Evolutionary conservation across 1,284 basidiomycete species (phyloP).

Genomic region (Ustilago cynodontis): DNA sequence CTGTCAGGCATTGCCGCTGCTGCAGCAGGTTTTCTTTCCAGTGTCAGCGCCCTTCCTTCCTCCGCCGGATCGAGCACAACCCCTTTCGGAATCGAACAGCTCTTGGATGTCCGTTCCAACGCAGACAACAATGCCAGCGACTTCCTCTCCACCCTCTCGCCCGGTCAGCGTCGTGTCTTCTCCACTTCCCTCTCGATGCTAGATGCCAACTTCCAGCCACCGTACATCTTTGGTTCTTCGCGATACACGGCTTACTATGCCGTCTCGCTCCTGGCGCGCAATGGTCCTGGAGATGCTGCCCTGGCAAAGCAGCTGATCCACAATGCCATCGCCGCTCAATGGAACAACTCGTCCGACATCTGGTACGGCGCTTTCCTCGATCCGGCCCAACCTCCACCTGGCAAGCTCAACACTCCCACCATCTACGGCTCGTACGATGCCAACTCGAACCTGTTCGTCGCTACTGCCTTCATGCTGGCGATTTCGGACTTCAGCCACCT

Average conservation of each 20-base stretch:
- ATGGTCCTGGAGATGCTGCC: conserved; percentile 31
- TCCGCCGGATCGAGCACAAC: neutral
- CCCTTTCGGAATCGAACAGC: conserved; percentile 16
- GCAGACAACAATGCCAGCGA: conserved; percentile 16
- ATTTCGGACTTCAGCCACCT: conserved; percentile 36
- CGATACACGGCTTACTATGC: conserved; percentile 45
- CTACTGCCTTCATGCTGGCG: conserved; percentile 42
- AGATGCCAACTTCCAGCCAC: conserved; percentile 34
- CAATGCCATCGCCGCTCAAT: conserved; percentile 29
- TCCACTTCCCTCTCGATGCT: conserved; percentile 22
- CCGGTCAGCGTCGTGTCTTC: conserved; percentile 34
- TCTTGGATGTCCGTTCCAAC: conserved; percentile 8
- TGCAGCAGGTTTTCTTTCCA: conserved; percentile 3
- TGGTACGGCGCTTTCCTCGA: conserved; percentile 48
- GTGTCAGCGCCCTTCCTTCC: conserved; percentile 14
- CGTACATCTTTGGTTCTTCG: conserved; percentile 37
- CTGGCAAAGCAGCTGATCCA: conserved; percentile 34
- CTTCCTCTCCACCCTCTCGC: conserved; percentile 31
- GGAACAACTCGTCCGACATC: conserved; percentile 31
- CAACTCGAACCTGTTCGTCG: conserved; percentile 45
- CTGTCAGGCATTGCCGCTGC: conserved; percentile 14
- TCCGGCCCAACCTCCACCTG: conserved; percentile 30
- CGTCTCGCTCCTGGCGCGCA: conserved; percentile 35
- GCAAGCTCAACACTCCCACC: conserved; percentile 34
- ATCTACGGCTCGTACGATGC: conserved; percentile 44